These are phyloP conservation scores for Rhizodiscina lignyota DNA, from an alignment of 495 filamentous ascomycete species.

Conservation along the genomic window DNA sequence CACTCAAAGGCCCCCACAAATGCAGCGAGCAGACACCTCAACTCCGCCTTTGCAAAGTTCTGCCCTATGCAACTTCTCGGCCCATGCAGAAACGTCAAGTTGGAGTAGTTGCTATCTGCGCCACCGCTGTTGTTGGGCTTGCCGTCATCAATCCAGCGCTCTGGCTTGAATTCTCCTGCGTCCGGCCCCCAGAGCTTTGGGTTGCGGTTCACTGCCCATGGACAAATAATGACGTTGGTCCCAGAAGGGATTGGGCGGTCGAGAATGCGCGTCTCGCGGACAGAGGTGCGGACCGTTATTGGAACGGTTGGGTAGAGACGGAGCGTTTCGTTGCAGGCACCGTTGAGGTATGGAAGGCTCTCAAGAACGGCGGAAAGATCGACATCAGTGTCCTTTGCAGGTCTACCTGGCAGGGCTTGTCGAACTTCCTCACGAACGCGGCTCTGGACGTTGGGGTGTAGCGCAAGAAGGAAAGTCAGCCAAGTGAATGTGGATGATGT, in stretches of 20 bases:
- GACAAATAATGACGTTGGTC: conserved; percentile 11
- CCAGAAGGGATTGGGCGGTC: conserved; percentile 12
- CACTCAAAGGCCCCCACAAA: not conserved
- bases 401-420: conserved; percentile 15
- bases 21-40: conserved; percentile 14
- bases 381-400: conserved; percentile 2
- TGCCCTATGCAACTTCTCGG: conserved; percentile 20
- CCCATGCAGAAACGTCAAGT: conserved; percentile 18
- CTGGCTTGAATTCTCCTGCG: conserved; percentile 14
- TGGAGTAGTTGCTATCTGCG: conserved; percentile 12
- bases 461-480: conserved; percentile 32
- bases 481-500: conserved; percentile 36
- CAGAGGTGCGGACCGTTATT: conserved; percentile 28
- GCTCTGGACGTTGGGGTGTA: conserved; percentile 28
- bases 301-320: conserved; percentile 31
- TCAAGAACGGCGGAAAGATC: conserved; percentile 26
- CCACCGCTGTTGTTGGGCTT: conserved; percentile 10
- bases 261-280: conserved; percentile 27
- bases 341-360: conserved; percentile 33
- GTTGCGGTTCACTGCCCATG: conserved; percentile 18
- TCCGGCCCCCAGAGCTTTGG: conserved; percentile 16
- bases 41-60: conserved; percentile 16
- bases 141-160: conserved; percentile 16
- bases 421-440: conserved; percentile 32
- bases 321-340: conserved; percentile 25